phyloP scores from a whole-genome alignment of 1,284 basidiomycete genomes.

The Tausonia pullulans region DNA sequence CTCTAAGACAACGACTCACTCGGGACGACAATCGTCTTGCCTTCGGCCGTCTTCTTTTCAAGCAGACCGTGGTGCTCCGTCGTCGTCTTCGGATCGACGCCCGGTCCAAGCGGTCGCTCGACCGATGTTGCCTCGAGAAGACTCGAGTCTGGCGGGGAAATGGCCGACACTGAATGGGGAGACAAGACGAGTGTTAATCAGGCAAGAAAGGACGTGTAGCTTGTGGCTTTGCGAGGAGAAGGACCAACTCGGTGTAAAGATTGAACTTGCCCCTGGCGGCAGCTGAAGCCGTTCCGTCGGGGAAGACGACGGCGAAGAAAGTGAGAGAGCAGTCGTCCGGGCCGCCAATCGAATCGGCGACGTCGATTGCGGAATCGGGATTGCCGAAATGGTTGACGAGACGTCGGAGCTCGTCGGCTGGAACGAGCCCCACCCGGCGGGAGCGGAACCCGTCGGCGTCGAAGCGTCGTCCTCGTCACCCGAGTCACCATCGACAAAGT shows the following conservation, averaged over 20 bases:
- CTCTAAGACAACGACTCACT: not conserved
- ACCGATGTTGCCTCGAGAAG: conserved; percentile 25
- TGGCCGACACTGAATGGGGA: conserved; percentile 16
- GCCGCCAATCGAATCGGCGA: not conserved
- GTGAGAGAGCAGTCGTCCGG: not conserved
- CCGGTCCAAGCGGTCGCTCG: conserved; percentile 31
- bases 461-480: conserved; percentile 8
- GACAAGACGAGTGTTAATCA: not conserved
- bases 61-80: not conserved
- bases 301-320: conserved; percentile 3
- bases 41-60: conserved; percentile 10
- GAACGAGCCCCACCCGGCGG: conserved; percentile 2
- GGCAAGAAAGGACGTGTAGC: not conserved
- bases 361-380: not conserved
- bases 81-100: conserved; percentile 27
- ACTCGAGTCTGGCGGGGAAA: conserved; percentile 28
- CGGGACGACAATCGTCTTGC: conserved; percentile 11
- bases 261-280: conserved; percentile 1
- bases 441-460: not conserved
- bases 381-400: not conserved
- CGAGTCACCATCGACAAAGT: conserved; percentile 21
- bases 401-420: not conserved
- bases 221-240: conserved; percentile 1
- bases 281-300: conserved; percentile 14
- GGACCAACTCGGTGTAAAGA: conserved; percentile 3